These are phyloP conservation scores for Candida ulmi DNA, from an alignment of 805 yeast genomes.

Conservation along the genomic window DNA sequence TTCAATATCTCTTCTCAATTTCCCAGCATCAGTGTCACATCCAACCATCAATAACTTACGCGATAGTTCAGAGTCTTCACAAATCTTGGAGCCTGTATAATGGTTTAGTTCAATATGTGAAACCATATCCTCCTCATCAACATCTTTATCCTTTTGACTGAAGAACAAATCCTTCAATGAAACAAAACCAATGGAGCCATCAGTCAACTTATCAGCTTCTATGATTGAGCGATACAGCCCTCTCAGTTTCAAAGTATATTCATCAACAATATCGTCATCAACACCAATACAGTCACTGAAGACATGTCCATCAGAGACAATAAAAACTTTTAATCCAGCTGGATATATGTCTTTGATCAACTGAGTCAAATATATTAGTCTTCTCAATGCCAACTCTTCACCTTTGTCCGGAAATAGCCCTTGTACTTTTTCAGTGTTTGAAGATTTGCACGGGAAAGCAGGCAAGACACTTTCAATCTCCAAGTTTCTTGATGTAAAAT, in stretches of 20 bases:
- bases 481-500: slow-evolving; percentile 42
- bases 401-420: slow-evolving; percentile 50
- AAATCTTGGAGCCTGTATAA: slow-evolving; percentile 34
- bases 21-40: slow-evolving; percentile 53
- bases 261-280: slow-evolving; percentile 48
- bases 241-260: slow-evolving; percentile 39
- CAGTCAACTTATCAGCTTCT: slow-evolving; percentile 21
- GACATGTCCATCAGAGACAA: slow-evolving; percentile 62
- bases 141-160: slow-evolving; percentile 15
- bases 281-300: slow-evolving; percentile 62
- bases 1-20: slow-evolving; percentile 54
- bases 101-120: slow-evolving; percentile 26
- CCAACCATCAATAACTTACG: slow-evolving; percentile 38
- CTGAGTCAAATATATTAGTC: slow-evolving; percentile 29
- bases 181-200: slow-evolving; percentile 32
- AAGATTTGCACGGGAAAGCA: slow-evolving; percentile 61
- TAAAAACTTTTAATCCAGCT: slow-evolving; percentile 50
- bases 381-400: slow-evolving; percentile 36
- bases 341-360: slow-evolving; percentile 36
- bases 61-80: slow-evolving; percentile 31
- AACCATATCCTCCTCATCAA: slow-evolving; percentile 27
- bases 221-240: slow-evolving; percentile 33
- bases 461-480: slow-evolving; percentile 54
- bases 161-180: slow-evolving; percentile 37
- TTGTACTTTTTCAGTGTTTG: slow-evolving; percentile 48